A percentile compares a stretch with the other conserved stretches of the same genome.
Evolutionary conservation across 352 stramenopile genomes (phyloP).

Genomic region (Peronospora belbahrii): DNA sequence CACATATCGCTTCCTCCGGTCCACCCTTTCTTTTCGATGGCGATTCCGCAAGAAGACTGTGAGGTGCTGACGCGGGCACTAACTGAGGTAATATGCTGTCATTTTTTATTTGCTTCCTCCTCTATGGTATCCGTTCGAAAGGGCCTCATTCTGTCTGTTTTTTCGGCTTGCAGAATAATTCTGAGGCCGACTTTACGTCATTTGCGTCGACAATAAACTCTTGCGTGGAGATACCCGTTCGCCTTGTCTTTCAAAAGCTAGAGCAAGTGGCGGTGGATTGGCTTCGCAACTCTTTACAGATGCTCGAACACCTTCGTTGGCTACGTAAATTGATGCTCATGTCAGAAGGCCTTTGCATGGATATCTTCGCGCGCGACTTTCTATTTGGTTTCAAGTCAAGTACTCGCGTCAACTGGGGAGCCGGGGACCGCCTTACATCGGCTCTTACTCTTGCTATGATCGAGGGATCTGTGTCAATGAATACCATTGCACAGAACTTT

Average conservation of each 20-base stretch:
- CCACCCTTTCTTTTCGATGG: constrained; percentile 26
- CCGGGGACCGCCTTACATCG: constrained; percentile 39
- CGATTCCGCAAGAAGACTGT: constrained; percentile 12
- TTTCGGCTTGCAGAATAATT: constrained; percentile 12
- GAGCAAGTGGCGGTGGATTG: constrained; percentile 39
- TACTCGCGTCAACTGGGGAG: constrained; percentile 37
- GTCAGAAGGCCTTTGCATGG: constrained; percentile 63
- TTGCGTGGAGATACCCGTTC: constrained; percentile 36
- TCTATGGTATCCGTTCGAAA: neutral
- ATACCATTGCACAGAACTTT: constrained; percentile 31
- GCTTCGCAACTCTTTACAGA: constrained; percentile 32
- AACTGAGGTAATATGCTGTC: constrained; percentile 14
- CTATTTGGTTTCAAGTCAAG: constrained; percentile 34
- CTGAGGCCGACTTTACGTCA: constrained; percentile 20
- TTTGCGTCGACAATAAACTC: constrained; percentile 39
- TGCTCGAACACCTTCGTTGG: constrained; percentile 50
- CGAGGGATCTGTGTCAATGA: constrained; percentile 27
- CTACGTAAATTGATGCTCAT: constrained; percentile 63
- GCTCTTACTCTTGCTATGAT: constrained; percentile 52
- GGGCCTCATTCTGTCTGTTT: neutral
- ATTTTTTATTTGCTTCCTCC: neutral
- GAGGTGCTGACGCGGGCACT: constrained; percentile 15
- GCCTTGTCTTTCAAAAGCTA: constrained; percentile 29
- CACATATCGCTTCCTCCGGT: constrained; percentile 21
- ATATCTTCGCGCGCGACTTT: constrained; percentile 62